Percentiles rank a stretch among this genome's conserved stretches.
phyloP scores from a whole-genome alignment of 176 grass and related monocot species.

The Carex kokanica region DNA sequence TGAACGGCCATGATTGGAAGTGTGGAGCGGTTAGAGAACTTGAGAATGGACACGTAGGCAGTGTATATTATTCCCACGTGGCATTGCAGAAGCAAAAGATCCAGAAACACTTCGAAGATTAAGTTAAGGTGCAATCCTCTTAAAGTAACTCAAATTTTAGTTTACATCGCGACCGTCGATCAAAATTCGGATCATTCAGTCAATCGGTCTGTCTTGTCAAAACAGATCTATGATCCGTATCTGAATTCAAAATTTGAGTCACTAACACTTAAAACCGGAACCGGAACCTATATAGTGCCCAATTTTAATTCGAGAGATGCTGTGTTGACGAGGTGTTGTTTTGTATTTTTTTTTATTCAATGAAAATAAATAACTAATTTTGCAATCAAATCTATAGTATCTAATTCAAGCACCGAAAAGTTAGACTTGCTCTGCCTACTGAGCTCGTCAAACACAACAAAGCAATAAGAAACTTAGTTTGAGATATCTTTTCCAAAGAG shows the following conservation, averaged over 20 bases:
- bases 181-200: too few relatives aligned
- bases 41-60: not conserved
- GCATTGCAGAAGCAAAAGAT: not conserved
- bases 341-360: not conserved
- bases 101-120: too few relatives aligned
- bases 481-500: slow-evolving; percentile 68
- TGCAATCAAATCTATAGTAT: not conserved
- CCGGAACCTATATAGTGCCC: too few relatives aligned
- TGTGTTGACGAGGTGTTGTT: not conserved
- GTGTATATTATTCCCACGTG: not conserved
- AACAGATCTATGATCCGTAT: too few relatives aligned
- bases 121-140: too few relatives aligned
- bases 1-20: not conserved
- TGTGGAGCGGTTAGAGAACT: not conserved
- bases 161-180: too few relatives aligned
- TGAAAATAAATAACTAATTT: not conserved
- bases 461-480: slow-evolving; percentile 18
- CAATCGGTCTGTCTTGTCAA: too few relatives aligned
- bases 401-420: not conserved
- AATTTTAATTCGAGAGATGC: not conserved
- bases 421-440: not conserved
- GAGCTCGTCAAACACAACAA: not conserved
- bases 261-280: not conserved
- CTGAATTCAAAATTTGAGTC: too few relatives aligned
- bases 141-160: too few relatives aligned